Conservation (phyloP, 352 stramenopile genomes). For the Pythium volutum region DNA sequence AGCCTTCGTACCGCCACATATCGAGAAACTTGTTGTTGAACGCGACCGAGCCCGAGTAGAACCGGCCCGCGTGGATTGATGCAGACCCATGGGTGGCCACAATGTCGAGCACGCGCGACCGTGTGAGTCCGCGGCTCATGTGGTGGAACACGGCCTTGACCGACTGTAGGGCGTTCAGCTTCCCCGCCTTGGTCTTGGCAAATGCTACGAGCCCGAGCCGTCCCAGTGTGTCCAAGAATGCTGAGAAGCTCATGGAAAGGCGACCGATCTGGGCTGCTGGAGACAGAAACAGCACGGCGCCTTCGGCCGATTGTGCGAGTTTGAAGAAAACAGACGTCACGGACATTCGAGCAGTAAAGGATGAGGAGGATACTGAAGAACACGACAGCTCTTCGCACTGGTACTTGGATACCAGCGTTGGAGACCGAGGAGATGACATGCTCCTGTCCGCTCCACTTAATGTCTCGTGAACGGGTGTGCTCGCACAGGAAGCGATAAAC, state of each 20-base stretch:
- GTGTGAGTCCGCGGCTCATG: conserved; percentile 60
- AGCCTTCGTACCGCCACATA: conserved; percentile 80
- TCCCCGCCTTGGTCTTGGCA: conserved; percentile 29
- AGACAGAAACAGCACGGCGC: conserved; percentile 44
- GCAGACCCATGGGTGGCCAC: conserved; percentile 62
- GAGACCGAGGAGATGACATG: conserved; percentile 1
- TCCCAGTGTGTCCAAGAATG: conserved; percentile 62
- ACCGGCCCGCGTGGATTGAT: conserved; percentile 62
- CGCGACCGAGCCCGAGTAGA: conserved; percentile 68
- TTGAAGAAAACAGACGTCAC: conserved; percentile 36
- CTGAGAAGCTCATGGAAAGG: conserved; percentile 66
- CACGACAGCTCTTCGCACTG: conserved; percentile 1
- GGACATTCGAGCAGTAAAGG: background rate
- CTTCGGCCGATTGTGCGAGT: conserved; percentile 43
- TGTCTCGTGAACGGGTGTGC: conserved; percentile 39
- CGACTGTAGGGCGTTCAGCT: conserved; percentile 50
- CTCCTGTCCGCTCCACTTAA: background rate
- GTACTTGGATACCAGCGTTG: background rate
- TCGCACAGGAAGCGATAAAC: conserved; percentile 64
- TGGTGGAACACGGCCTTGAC: conserved; percentile 81
- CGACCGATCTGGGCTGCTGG: conserved; percentile 48
- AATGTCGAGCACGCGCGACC: conserved; percentile 61
- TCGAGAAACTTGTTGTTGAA: conserved; percentile 82
- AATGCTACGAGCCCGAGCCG: conserved; percentile 55
- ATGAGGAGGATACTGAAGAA: conserved; percentile 12